Base-by-base conservation (phyloP, 2,329 filamentous ascomycete genomes). In the Hymenoscyphus infarciens region DNA sequence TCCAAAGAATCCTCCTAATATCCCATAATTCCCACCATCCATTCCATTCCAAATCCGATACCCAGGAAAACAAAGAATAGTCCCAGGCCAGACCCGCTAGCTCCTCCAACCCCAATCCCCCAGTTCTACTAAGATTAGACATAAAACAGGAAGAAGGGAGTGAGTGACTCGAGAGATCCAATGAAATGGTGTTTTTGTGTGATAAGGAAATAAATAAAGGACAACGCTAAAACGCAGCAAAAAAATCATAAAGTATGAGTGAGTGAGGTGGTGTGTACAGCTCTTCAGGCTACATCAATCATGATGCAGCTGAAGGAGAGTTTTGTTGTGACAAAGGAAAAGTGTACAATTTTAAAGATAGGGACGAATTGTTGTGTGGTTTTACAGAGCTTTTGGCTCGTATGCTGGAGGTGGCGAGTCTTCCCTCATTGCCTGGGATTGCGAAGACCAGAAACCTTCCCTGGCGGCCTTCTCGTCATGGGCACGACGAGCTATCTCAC, bases 401-500 rank as follows among this genome's bases (percentile, higher is more conserved):
- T 88, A 88, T 62, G 86, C 84, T 15, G 86, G 85, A 31, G 86
- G 86, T 5, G 85, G 85, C 5, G 78, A 74, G 56, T 85, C 82
- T 64, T 87, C 82, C 60, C 79, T 77, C 63, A 85, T 83, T 52
- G 81, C 78, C 35, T 57, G 45, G 39, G 63, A 57, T 31, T 64
- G 59, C 31, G 59, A 64, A 39, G 67, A 66, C 82, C 82, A 84
- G 59, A 82, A 78, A 5, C 75, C 75, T 29, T 79, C 77, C 60
- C 62, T 59, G 8, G 66, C 61, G 60, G 81, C 79, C 77, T 97
- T 95, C 77, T 97, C 91, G 69, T 97, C 91, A 68, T 94, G 91
- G 67, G 96, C 92, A 61, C 91, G 89, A 58, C 87, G 82, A 39
- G 92, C 92, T 70, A 98, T 94, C 76, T 98, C 95, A 67, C 88